Percentiles rank a stretch among this genome's conserved stretches.
Conservation (phyloP, 148 eudicot genomes). For the Nepenthes gracilis region DNA sequence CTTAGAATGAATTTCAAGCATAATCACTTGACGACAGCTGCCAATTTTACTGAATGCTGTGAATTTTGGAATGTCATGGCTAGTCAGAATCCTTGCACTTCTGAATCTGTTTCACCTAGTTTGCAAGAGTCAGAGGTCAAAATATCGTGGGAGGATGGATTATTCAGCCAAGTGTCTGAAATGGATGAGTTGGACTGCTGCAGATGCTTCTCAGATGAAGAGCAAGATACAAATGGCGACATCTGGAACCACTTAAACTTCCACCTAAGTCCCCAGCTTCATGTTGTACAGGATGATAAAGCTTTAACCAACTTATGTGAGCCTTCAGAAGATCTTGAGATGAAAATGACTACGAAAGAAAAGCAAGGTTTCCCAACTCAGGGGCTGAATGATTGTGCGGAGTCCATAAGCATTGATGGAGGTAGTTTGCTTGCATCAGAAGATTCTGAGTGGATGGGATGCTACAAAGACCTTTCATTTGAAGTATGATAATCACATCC, state of each 20-base stretch:
- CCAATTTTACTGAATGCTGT: constrained; percentile 15
- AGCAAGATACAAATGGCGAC: constrained; percentile 19
- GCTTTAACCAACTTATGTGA: constrained; percentile 6
- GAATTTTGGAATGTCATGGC: constrained; percentile 13
- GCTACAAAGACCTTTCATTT: constrained; percentile 33
- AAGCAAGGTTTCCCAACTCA: constrained; percentile 10
- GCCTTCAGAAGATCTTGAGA: constrained; percentile 16
- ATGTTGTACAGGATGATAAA: constrained; percentile 4
- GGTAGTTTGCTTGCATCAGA: constrained; percentile 31
- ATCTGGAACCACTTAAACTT: constrained; percentile 4
- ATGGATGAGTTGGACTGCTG: constrained; percentile 65
- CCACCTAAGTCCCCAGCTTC: neutral
- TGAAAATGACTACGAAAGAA: constrained; percentile 5
- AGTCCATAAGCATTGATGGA: constrained; percentile 27
- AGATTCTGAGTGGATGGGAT: constrained; percentile 42
- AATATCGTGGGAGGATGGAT: constrained; percentile 64
- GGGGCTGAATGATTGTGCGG: constrained; percentile 22
- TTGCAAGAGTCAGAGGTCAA: constrained; percentile 31
- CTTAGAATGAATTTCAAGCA: constrained; percentile 18
- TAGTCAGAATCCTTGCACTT: constrained; percentile 17
- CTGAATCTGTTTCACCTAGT: constrained; percentile 20
- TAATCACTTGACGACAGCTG: constrained; percentile 22
- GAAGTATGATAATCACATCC: constrained; percentile 9
- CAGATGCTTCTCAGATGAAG: constrained; percentile 63
- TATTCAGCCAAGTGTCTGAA: constrained; percentile 34